Evolutionary conservation across 768 basidiomycete genomes (phyloP).

Genomic region (Kwoniella sp.): DNA sequence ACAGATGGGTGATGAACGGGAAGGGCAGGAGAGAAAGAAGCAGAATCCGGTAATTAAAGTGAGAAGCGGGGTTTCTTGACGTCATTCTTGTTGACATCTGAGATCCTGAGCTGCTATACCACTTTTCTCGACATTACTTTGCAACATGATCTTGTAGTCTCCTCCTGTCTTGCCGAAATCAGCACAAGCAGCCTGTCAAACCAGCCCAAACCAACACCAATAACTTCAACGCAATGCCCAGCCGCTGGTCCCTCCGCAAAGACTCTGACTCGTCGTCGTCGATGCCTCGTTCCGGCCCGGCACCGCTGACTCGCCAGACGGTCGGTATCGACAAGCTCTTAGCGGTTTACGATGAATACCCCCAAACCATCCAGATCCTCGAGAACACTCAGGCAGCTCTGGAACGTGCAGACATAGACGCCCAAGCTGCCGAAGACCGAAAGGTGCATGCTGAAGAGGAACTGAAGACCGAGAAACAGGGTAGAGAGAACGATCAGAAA

Average conservation of each 20-base stretch:
- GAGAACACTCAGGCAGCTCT: constrained; percentile 1
- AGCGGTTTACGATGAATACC: constrained; percentile 37
- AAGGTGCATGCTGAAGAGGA: constrained; percentile 20
- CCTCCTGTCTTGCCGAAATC: no score
- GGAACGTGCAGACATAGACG: constrained; percentile 25
- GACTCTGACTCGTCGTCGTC: not conserved
- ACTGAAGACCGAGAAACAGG: constrained; percentile 18
- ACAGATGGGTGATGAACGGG: no score
- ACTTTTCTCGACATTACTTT: no score
- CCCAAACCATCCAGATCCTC: constrained; percentile 11
- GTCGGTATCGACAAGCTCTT: constrained; percentile 24
- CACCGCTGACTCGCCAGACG: constrained; percentile 9
- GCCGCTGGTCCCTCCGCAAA: constrained; percentile 1
- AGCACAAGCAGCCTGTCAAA: no score
- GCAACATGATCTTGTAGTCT: no score
- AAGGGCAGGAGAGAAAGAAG: no score
- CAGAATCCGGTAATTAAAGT: no score
- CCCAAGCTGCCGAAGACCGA: constrained; percentile 30
- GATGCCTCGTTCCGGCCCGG: not conserved
- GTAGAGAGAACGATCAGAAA: constrained; percentile 9
- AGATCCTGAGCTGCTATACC: no score
- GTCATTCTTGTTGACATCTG: no score
- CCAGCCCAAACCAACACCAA: no score
- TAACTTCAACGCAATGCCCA: not conserved
- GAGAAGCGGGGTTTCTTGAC: no score